phyloP scores from a whole-genome alignment of 108 stramenopile species.

The Cafeteria roenbergensis region DNA sequence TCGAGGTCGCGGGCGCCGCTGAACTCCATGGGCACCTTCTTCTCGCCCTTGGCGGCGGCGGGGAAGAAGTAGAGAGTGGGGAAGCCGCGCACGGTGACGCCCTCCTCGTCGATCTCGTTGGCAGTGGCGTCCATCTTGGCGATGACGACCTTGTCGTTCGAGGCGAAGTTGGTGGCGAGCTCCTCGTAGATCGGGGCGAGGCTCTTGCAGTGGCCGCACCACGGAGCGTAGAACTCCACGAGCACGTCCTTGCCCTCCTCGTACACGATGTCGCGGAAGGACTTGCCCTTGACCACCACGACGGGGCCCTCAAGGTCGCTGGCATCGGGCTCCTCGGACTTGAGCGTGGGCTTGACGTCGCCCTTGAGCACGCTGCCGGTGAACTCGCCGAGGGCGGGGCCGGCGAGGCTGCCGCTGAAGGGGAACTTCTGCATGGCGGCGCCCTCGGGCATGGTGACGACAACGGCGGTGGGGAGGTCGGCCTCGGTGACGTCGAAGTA shows the following conservation, averaged over 20 bases:
- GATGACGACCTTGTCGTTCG: conserved; percentile 37
- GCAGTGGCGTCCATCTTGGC: conserved; percentile 55
- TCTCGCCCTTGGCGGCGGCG: conserved; percentile 16
- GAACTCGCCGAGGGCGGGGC: conserved; percentile 11
- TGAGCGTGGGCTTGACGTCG: conserved; percentile 30
- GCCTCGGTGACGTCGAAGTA: conserved; percentile 38
- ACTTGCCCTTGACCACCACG: conserved; percentile 36
- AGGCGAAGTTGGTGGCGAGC: conserved; percentile 32
- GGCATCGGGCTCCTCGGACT: conserved; percentile 29
- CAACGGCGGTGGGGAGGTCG: conserved; percentile 30
- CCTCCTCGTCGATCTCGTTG: conserved; percentile 43
- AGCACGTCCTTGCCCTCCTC: conserved; percentile 46
- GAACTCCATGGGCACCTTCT: conserved; percentile 28
- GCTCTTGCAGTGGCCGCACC: conserved; percentile 61
- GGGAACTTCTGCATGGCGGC: conserved; percentile 23
- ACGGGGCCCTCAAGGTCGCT: conserved; percentile 30
- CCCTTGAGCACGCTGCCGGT: conserved; percentile 22
- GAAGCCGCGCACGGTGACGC: conserved; percentile 41
- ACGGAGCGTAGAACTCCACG: conserved; percentile 59
- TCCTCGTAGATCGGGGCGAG: conserved; percentile 44
- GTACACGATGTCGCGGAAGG: conserved; percentile 23
- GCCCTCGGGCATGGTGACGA: conserved; percentile 35
- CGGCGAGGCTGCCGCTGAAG: too few relatives aligned
- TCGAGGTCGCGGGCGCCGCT: conserved; percentile 39
- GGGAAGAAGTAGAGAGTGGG: conserved; percentile 53